A percentile compares a stretch with the other conserved stretches of the same genome.
Conservation (phyloP, 306 rosid genomes). For the Sechiopsis laciniata region DNA sequence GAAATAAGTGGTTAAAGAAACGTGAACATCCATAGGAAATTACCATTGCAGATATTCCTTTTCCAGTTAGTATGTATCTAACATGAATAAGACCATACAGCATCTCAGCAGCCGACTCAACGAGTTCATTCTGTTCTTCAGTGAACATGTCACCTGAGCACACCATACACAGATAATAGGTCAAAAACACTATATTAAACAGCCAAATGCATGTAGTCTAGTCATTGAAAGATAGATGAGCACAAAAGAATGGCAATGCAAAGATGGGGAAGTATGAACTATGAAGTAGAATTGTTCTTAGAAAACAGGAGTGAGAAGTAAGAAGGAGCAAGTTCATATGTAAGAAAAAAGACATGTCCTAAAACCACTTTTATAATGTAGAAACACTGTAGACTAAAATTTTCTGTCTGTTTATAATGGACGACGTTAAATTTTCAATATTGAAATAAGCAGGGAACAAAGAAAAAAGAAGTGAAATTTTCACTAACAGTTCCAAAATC, state of each 20-base stretch:
- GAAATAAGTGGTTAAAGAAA: background rate
- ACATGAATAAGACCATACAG: conserved; percentile 96
- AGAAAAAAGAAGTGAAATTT: background rate
- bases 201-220: background rate
- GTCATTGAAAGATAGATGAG: background rate
- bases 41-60: conserved; percentile 97
- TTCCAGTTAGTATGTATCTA: conserved; percentile 80
- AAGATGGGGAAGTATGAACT: background rate
- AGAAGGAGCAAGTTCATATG: background rate
- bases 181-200: background rate
- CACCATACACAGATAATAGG: conserved; percentile 1
- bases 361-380: background rate
- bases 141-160: conserved; percentile 81
- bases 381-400: too few species aligned
- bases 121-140: conserved; percentile 91
- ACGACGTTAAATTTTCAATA: background rate
- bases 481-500: background rate
- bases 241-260: too few species aligned
- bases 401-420: too few species aligned
- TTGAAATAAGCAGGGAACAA: background rate
- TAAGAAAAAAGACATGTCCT: background rate
- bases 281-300: background rate
- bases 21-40: conserved; percentile 14
- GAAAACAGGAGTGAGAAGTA: background rate
- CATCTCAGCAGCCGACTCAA: conserved; percentile 98